Evolutionary conservation across 1,284 basidiomycete genomes (phyloP).

Genomic region (Apiotrichum sp.): DNA sequence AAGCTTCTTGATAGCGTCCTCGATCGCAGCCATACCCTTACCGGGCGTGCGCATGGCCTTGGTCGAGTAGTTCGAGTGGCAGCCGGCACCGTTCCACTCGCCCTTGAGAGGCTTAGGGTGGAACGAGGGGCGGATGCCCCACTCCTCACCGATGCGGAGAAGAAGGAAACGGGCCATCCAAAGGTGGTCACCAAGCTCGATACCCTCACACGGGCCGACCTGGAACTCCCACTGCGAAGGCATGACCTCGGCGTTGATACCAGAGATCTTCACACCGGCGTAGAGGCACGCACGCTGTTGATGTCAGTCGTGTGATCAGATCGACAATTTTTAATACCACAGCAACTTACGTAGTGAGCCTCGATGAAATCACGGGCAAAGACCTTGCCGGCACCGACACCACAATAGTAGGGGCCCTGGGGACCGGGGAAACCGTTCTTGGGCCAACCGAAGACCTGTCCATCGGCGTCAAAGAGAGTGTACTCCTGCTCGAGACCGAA

Average conservation of each 20-base stretch:
- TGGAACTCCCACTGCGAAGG: constrained; percentile 99
- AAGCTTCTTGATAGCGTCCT: constrained; percentile 87
- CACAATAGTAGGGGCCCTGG: constrained; percentile 99
- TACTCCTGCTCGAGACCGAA: constrained; percentile 99
- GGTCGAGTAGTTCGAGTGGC: constrained; percentile 92
- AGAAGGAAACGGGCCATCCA: constrained; percentile 95
- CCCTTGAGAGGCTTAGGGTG: constrained; percentile 97
- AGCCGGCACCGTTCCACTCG: constrained; percentile 99
- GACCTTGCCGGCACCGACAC: constrained; percentile 94
- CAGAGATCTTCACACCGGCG: constrained; percentile 94
- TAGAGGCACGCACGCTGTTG: constrained; percentile 68
- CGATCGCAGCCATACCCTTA: constrained; percentile 83
- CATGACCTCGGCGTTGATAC: constrained; percentile 99
- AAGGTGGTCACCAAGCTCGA: constrained; percentile 97
- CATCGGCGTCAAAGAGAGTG: constrained; percentile 93
- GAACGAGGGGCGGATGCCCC: constrained; percentile 90
- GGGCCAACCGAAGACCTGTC: constrained; percentile 90
- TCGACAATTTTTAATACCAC: background rate
- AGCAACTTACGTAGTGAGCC: constrained; percentile 71
- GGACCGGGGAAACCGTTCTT: constrained; percentile 99
- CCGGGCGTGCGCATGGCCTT: constrained; percentile 85
- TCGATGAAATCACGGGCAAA: constrained; percentile 98
- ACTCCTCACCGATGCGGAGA: constrained; percentile 91
- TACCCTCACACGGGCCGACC: constrained; percentile 95
- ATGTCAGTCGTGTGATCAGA: constrained; percentile 6